Conservation (phyloP, 2,329 filamentous ascomycete genomes). For the Cordyceps militaris region DNA sequence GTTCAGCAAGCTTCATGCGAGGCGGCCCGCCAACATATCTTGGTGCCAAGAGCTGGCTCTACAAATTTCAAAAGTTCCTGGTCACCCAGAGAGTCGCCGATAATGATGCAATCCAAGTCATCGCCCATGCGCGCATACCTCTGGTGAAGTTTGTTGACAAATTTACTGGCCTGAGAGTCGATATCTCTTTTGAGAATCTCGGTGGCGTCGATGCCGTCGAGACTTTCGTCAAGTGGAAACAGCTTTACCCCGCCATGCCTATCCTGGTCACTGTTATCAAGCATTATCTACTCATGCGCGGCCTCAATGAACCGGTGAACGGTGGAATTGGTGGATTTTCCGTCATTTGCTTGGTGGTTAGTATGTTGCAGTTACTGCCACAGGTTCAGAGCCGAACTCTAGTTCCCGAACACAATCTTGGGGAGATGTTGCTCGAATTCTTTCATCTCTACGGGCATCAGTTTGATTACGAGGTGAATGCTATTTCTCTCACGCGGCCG, state of each 20-base stretch:
- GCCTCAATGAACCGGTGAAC: conserved; percentile 82
- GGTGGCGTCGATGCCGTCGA: conserved; percentile 73
- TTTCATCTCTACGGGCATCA: conserved; percentile 81
- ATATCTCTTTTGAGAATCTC: conserved; percentile 90
- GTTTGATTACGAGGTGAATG: conserved; percentile 63
- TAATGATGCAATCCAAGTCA: conserved; percentile 54
- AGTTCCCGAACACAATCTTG: conserved; percentile 60
- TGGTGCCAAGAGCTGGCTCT: conserved; percentile 49
- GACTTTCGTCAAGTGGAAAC: conserved; percentile 76
- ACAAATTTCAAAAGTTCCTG: conserved; percentile 56
- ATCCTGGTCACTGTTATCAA: conserved; percentile 83
- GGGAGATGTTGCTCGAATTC: conserved; percentile 78
- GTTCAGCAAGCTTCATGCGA: conserved; percentile 51
- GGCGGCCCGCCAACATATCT: conserved; percentile 42
- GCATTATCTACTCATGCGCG: conserved; percentile 84
- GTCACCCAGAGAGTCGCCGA: conserved; percentile 49
- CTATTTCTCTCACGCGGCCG: conserved; percentile 70
- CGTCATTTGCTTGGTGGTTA: conserved; percentile 87
- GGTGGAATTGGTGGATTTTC: conserved; percentile 92
- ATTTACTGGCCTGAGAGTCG: conserved; percentile 72
- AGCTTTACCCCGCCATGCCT: conserved; percentile 75
- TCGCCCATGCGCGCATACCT: conserved; percentile 74
- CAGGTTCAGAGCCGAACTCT: conserved; percentile 56
- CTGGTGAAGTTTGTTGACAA: conserved; percentile 85
- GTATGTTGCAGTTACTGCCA: conserved; percentile 75